Evolutionary conservation across 164 flowering plant genomes (phyloP).

Genomic region (Pachysandra terminalis): DNA sequence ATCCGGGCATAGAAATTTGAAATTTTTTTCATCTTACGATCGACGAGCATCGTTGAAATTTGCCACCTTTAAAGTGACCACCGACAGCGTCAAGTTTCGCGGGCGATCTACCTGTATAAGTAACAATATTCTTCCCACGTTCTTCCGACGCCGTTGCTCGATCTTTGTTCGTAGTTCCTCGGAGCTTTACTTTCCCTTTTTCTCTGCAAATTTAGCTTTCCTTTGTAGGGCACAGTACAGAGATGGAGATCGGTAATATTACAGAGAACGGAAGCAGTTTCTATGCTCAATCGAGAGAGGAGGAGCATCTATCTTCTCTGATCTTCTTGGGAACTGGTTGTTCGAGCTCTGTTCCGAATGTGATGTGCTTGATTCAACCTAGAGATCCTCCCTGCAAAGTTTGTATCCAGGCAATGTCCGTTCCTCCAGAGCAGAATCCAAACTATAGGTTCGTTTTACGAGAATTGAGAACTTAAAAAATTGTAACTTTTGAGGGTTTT

Average conservation of each 20-base stretch:
- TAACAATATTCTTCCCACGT: too few species aligned
- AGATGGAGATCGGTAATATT: slow-evolving; percentile 17
- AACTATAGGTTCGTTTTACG: slow-evolving; percentile 79
- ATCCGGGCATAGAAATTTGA: too few species aligned
- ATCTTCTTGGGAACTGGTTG: slow-evolving; percentile 91
- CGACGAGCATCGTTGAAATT: too few species aligned
- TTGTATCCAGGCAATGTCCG: slow-evolving; percentile 49
- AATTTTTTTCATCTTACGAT: too few species aligned
- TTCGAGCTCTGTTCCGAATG: slow-evolving; percentile 78
- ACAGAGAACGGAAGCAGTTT: slow-evolving; percentile 10
- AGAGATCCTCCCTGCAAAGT: slow-evolving; percentile 80
- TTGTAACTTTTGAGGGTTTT: background rate
- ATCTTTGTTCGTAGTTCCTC: background rate
- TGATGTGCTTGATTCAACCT: slow-evolving; percentile 76
- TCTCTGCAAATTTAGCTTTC: background rate
- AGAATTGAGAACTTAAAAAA: background rate
- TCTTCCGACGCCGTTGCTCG: too few species aligned
- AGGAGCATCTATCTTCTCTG: slow-evolving; percentile 24
- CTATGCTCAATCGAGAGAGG: background rate
- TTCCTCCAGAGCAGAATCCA: slow-evolving; percentile 74
- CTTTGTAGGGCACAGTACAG: background rate
- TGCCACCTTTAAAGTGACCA: too few species aligned
- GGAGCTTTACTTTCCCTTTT: background rate
- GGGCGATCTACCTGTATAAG: too few species aligned
- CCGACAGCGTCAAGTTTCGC: too few species aligned